These are phyloP conservation scores for Penicillium soppii DNA, from an alignment of 495 filamentous ascomycete species.

Conservation along the genomic window DNA sequence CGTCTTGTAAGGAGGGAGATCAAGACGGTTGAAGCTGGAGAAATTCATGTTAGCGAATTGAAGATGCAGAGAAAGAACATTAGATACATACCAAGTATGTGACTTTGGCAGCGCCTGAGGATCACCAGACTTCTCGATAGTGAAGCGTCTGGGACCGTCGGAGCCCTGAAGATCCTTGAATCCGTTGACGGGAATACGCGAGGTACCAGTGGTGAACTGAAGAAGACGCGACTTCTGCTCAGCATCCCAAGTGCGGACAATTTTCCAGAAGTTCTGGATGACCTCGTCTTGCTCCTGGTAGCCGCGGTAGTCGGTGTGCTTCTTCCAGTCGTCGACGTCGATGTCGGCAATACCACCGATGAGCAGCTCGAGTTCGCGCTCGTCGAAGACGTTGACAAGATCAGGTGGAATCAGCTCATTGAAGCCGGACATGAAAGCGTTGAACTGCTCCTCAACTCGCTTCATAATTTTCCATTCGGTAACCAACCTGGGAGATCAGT, in stretches of 20 bases:
- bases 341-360: conserved; percentile 99
- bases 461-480: conserved; percentile 99
- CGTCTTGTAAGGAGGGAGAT: conserved; percentile 90
- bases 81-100: conserved; percentile 83
- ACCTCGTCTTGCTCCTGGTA: conserved; percentile 98
- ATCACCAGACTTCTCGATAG: conserved; percentile 96
- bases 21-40: conserved; percentile 92
- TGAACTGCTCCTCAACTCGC: conserved; percentile 95
- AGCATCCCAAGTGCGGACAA: conserved; percentile 92
- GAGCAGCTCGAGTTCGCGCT: conserved; percentile 92
- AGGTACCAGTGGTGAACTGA: conserved; percentile 97
- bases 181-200: conserved; percentile 96
- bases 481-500: conserved; percentile 60
- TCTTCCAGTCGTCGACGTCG: conserved; percentile 99
- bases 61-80: not conserved
- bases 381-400: conserved; percentile 97
- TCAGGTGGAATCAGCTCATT: conserved; percentile 96
- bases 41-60: conserved; percentile 17
- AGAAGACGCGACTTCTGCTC: conserved; percentile 96
- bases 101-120: conserved; percentile 87
- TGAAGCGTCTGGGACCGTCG: conserved; percentile 92
- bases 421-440: conserved; percentile 95
- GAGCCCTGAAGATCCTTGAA: conserved; percentile 99
- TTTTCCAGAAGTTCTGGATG: conserved; percentile 98
- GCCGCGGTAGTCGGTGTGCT: conserved; percentile 99